Evolutionary conservation across 2,329 filamentous ascomycete genomes (phyloP), one percentile per base, ranked within the genome.

Genomic region (Alternaria longipes): DNA sequence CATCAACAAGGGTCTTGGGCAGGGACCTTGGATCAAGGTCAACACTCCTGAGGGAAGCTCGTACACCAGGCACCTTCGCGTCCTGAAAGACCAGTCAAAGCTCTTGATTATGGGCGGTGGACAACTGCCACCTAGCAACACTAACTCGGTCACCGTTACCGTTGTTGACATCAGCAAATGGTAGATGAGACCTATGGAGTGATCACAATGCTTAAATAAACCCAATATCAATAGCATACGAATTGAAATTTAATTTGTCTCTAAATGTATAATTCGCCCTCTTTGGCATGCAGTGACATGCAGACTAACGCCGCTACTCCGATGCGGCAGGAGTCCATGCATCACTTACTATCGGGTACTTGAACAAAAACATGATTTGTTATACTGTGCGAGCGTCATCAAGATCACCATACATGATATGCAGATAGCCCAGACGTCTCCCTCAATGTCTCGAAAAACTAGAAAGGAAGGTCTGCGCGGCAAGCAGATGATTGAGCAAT

Each of bases 61-160:
- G 50, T 86, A 86, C 68, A 83, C 83, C 2, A 73, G 84, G 20
- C 78, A 79, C 63, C 66, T 86, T 63, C 73, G 81, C 56, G 79
- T 85, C 5, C 64, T 85, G 63, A 72, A 78, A 20, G 78, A 82
- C 55, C 67, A 70, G 22, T 74, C 65, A 5, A 75, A 78, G 64
- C 53, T 83, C 58, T 56, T 82, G 59, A 79, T 83, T 42, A 77
- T 80, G 65, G 81, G 81, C 18, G 81, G 73, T 38, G 81, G 81
- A 34, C 54, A 74, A 49, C 56, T 78, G 57, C 76, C 76, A 16
- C 75, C 76, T 51, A 73, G 59, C 52, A 75, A 66, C 11, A 74
- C 66, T 14, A 78, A 78, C 47, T 71, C 70, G 58, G 65, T 78
- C 34, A 67, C 73, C 50, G 54, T 76, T 14, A 70, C 65, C 18